A percentile compares a stretch with the other conserved stretches of the same genome.
Evolutionary conservation across 805 yeast genomes (phyloP).

Genomic region (Tanozyma kutaoensis): DNA sequence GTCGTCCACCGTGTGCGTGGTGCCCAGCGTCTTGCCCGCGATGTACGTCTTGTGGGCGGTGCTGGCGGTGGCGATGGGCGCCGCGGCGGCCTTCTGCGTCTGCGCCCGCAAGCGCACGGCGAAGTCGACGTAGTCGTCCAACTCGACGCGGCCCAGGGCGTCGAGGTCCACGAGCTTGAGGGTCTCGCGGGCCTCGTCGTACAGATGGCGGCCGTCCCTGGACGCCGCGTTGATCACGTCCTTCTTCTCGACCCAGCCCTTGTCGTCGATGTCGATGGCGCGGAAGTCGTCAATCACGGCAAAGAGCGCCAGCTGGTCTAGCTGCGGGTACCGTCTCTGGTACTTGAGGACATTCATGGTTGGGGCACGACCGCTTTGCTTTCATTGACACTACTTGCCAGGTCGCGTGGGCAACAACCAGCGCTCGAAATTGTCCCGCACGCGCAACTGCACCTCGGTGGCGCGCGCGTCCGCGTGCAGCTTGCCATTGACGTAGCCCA

Average conservation of each 20-base stretch:
- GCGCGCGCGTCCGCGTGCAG: conserved; percentile 16
- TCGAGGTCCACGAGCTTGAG: conserved; percentile 85
- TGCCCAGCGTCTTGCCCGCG: conserved; percentile 78
- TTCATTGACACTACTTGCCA: too few species aligned
- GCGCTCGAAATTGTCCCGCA: conserved; percentile 39
- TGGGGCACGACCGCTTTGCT: too few species aligned
- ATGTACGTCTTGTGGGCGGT: conserved; percentile 52
- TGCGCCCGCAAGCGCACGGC: conserved; percentile 70
- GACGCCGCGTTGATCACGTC: conserved; percentile 77
- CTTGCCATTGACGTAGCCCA: conserved; percentile 21
- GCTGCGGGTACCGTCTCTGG: conserved; percentile 71
- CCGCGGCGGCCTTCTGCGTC: too few species aligned
- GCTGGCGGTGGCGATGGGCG: conserved; percentile 32
- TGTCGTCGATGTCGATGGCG: conserved; percentile 74
- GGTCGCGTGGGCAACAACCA: conserved; percentile 76
- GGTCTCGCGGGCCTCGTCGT: conserved; percentile 90
- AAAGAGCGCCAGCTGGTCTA: conserved; percentile 80
- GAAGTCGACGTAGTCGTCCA: conserved; percentile 85
- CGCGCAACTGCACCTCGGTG: conserved; percentile 46
- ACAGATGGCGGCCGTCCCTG: conserved; percentile 58
- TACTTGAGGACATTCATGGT: conserved; percentile 30
- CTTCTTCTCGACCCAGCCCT: conserved; percentile 90
- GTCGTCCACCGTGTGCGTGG: conserved; percentile 92
- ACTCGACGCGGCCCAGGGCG: conserved; percentile 92
- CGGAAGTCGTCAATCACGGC: conserved; percentile 77